Conservation (phyloP, 2,329 filamentous ascomycete species). For the Sporothrix protearum region DNA sequence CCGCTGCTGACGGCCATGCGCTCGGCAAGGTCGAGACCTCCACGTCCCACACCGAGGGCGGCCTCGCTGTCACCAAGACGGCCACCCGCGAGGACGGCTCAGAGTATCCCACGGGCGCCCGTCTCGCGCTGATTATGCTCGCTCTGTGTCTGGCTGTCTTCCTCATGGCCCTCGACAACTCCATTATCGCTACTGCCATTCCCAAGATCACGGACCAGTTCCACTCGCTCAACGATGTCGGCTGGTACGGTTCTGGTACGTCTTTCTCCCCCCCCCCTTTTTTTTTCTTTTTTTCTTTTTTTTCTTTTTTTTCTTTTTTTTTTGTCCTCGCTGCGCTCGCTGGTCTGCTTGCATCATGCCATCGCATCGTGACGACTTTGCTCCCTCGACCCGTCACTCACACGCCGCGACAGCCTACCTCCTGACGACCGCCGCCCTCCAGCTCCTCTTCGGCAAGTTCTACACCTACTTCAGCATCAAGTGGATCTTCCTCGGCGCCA, state of each 20-base stretch:
- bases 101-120: slow-evolving; percentile 39
- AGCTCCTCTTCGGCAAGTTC: slow-evolving; percentile 36
- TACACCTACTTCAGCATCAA: slow-evolving; percentile 41
- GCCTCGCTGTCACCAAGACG: slow-evolving; percentile 19
- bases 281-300: too few relatives aligned
- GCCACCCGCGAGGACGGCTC: slow-evolving; percentile 40
- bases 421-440: slow-evolving; percentile 37
- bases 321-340: background rate
- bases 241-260: slow-evolving; percentile 41
- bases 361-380: background rate
- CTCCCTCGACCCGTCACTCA: slow-evolving; percentile 1
- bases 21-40: slow-evolving; percentile 15
- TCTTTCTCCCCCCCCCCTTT: too few relatives aligned
- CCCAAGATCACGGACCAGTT: slow-evolving; percentile 38
- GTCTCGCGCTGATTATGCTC: slow-evolving; percentile 41
- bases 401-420: slow-evolving; percentile 33
- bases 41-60: slow-evolving; percentile 22
- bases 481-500: slow-evolving; percentile 35
- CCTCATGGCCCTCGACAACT: slow-evolving; percentile 41
- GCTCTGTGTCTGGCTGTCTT: slow-evolving; percentile 46
- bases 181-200: slow-evolving; percentile 38
- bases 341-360: background rate
- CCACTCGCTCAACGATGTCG: slow-evolving; percentile 41
- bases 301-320: too few relatives aligned
- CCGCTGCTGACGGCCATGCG: slow-evolving; percentile 7